Evolutionary conservation across 2,329 filamentous ascomycete genomes (phyloP).

Genomic region (Fusarium subtropicale): DNA sequence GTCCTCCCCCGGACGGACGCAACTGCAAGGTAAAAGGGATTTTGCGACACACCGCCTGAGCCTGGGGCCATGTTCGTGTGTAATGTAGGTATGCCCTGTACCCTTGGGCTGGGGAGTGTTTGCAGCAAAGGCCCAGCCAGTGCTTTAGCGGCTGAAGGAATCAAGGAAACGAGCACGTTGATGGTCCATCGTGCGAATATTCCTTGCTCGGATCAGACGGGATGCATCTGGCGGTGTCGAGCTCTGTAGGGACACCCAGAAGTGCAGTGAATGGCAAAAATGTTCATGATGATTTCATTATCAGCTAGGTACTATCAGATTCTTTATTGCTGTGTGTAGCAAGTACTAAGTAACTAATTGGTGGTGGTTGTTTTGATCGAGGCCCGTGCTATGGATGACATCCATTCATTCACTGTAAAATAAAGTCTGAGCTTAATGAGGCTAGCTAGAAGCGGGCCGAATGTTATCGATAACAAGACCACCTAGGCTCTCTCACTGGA

Average conservation of each 20-base stretch:
- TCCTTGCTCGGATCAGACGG: constrained; percentile 25
- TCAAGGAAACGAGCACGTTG: constrained; percentile 27
- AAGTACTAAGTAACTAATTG: constrained; percentile 3
- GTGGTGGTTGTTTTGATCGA: background rate
- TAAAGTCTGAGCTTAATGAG: constrained; percentile 2
- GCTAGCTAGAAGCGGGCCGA: constrained; percentile 21
- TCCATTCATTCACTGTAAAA: background rate
- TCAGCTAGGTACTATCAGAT: background rate
- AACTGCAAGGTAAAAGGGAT: constrained; percentile 24
- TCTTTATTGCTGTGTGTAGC: background rate
- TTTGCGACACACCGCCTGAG: constrained; percentile 44
- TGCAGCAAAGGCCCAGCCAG: constrained; percentile 34
- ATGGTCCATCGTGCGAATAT: constrained; percentile 21
- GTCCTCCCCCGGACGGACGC: constrained; percentile 16
- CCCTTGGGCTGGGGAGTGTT: constrained; percentile 40
- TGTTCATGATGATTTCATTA: background rate
- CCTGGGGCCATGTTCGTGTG: constrained; percentile 38
- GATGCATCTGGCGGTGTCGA: constrained; percentile 25
- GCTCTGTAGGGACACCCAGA: background rate
- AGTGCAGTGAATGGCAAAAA: background rate
- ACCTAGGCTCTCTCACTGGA: background rate
- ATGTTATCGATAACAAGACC: constrained; percentile 35
- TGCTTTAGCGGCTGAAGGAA: constrained; percentile 39
- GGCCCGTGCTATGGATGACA: constrained; percentile 2
- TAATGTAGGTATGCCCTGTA: constrained; percentile 10